Evolutionary conservation across 2,329 filamentous ascomycete species (phyloP).

Genomic region (Parasarocladium wereldwijsianum): DNA sequence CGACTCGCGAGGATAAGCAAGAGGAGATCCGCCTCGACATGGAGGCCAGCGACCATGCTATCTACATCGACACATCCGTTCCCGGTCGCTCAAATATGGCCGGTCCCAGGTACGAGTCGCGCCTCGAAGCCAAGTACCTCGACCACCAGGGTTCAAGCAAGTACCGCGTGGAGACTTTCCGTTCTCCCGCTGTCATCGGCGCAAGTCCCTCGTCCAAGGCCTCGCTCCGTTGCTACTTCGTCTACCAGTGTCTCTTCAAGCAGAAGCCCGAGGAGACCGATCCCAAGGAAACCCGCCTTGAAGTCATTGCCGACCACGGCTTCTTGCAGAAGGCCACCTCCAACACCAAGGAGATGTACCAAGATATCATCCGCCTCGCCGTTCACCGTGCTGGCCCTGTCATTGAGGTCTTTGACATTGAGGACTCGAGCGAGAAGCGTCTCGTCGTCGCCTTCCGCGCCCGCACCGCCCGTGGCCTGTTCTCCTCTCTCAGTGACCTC

Average conservation of each 20-base stretch:
- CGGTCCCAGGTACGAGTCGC: constrained; percentile 84
- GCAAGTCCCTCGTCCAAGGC: constrained; percentile 53
- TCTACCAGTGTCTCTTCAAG: constrained; percentile 90
- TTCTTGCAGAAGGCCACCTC: constrained; percentile 92
- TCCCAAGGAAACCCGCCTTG: constrained; percentile 71
- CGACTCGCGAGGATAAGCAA: constrained; percentile 81
- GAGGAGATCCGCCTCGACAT: constrained; percentile 93
- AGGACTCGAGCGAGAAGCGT: constrained; percentile 80
- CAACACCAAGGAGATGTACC: constrained; percentile 93
- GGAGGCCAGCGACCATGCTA: constrained; percentile 86
- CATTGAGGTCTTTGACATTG: constrained; percentile 95
- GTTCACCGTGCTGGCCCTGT: constrained; percentile 81
- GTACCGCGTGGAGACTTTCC: constrained; percentile 95
- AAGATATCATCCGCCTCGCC: constrained; percentile 78
- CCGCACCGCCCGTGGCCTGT: constrained; percentile 80
- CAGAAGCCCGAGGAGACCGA: constrained; percentile 55
- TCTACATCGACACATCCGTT: constrained; percentile 95
- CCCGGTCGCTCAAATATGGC: constrained; percentile 63
- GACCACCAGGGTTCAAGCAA: constrained; percentile 59
- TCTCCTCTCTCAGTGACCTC: constrained; percentile 86
- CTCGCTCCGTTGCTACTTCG: constrained; percentile 92
- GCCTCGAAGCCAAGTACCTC: constrained; percentile 90
- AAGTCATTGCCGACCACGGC: constrained; percentile 81
- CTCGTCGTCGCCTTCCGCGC: constrained; percentile 91
- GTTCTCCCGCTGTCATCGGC: constrained; percentile 70